Percentiles rank a stretch among this genome's conserved stretches.
Evolutionary conservation across 2,329 filamentous ascomycete genomes (phyloP).

Genomic region (Mycosphaerella arachidis): DNA sequence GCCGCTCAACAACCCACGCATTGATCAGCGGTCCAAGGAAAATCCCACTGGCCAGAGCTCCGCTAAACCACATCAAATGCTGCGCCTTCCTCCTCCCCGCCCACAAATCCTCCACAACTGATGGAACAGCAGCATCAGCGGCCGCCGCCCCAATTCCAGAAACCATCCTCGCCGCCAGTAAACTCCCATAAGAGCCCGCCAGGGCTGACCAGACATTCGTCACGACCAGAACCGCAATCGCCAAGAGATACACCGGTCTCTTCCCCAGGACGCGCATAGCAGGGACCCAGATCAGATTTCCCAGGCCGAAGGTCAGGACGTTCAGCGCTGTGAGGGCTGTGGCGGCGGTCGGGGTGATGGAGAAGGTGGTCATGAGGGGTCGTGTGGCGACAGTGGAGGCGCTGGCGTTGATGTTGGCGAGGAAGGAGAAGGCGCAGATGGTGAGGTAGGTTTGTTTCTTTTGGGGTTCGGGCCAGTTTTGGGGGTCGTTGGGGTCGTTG

Average conservation of each 20-base stretch:
- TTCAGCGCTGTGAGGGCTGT: slow-evolving; percentile 28
- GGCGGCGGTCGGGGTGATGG: slow-evolving; percentile 19
- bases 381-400: slow-evolving; percentile 38
- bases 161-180: slow-evolving; percentile 26
- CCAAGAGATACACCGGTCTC: slow-evolving; percentile 36
- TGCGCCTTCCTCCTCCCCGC: slow-evolving; percentile 33
- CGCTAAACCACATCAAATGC: slow-evolving; percentile 38
- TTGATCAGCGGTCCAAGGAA: slow-evolving; percentile 38
- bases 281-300: slow-evolving; percentile 33
- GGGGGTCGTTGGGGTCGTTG: slow-evolving; percentile 23
- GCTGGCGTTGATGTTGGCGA: slow-evolving; percentile 38
- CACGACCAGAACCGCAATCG: slow-evolving; percentile 31
- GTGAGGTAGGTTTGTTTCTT: slow-evolving; percentile 32
- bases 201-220: slow-evolving; percentile 36
- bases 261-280: slow-evolving; percentile 34
- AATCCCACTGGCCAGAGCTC: slow-evolving; percentile 35
- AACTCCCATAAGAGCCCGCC: slow-evolving; percentile 24
- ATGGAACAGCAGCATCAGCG: slow-evolving; percentile 36
- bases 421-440: slow-evolving; percentile 39
- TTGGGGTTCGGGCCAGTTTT: slow-evolving; percentile 14
- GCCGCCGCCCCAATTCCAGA: slow-evolving; percentile 30
- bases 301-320: slow-evolving; percentile 29
- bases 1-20: slow-evolving; percentile 25
- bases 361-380: slow-evolving; percentile 32
- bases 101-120: slow-evolving; percentile 37